A percentile compares a stretch with the other conserved stretches of the same genome.
These are phyloP conservation scores for Plasmodium vinckei DNA, from an alignment of 169 alveolate genomes.

Conservation along the genomic window DNA sequence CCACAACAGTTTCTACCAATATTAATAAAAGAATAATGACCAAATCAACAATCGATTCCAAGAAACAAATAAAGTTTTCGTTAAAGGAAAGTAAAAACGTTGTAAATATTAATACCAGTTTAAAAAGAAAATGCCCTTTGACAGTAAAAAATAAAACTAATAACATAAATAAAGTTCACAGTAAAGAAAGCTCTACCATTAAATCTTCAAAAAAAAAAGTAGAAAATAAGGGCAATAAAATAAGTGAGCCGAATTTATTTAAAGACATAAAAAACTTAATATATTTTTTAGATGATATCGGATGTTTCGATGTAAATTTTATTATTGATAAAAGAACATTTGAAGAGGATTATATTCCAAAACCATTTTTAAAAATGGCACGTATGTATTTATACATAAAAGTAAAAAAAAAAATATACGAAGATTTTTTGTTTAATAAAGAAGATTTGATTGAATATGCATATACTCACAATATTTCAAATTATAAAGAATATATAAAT, in stretches of 20 bases:
- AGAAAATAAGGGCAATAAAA: conserved; percentile 12
- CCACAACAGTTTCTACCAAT: too few species aligned
- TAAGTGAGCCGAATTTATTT: conserved; percentile 33
- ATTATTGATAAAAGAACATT: conserved; percentile 48
- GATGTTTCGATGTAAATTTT: conserved; percentile 69
- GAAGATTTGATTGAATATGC: conserved; percentile 14
- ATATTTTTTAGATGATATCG: conserved; percentile 58
- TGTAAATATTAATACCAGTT: not conserved
- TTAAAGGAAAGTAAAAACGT: too few species aligned
- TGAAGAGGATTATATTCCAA: conserved; percentile 27
- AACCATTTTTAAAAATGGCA: conserved; percentile 37
- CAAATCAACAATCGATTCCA: too few species aligned
- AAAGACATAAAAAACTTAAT: conserved; percentile 51
- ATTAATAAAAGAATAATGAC: too few species aligned
- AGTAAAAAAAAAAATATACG: conserved; percentile 29
- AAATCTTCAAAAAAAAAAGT: not conserved
- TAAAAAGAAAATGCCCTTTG: not conserved
- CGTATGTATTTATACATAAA: conserved; percentile 38
- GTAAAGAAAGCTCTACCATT: not conserved
- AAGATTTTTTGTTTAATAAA: conserved; percentile 14
- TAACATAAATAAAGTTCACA: too few species aligned
- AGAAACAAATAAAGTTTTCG: too few species aligned
- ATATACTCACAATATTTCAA: conserved; percentile 15
- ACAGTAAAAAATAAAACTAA: not conserved
- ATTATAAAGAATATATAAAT: conserved; percentile 15